Evolutionary conservation across 176 grass and related monocot genomes (phyloP), one percentile per base, ranked within the genome.

Genomic region (Cenchrus purpureus): DNA sequence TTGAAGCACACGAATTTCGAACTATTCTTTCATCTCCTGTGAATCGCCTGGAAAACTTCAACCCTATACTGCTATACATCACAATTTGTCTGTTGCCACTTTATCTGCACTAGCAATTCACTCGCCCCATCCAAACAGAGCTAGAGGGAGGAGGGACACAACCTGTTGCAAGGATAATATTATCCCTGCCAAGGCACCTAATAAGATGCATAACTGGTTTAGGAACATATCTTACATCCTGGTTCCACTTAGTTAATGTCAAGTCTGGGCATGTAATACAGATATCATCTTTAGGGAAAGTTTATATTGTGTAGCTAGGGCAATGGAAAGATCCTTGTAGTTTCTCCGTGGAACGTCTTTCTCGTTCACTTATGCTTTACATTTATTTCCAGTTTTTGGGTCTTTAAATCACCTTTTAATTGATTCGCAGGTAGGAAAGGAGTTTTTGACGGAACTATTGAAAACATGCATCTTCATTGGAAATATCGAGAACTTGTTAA

Each of bases 381-480:
- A 74, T 29, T 56, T 20, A 56, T 56, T 5, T 57, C 12, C 34
- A 45, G 29, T 69, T 75, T 61, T 44, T 64, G 65, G 65, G 29
- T 57, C n/a, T 54, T 75, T 13, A 56, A 68, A 51, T 55, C 20
- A 1, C 8, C 22, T 71, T 79, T 80, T 45, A 78, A 59, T 76
- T 86, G 46, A 59, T 72, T 81, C 80, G 82, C 87, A 98, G 96
- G 96, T 62, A 92, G 96, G 65, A 95, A 81, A 84, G 93, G 96
- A 79, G 93, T 95, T 74, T 98, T 98, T 90, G 89, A 95, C 78
- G 96, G 96, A 59, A 95, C 93, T 53, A 85, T 95, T 67, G 96
- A 98, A 90, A 95, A 98, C 71, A 94, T 98, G 96, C 96, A 98
- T 74, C 91, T 98, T 77, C 93, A 94, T 65, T 98, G 93, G 93